These are phyloP conservation scores for Huntiella decipiens DNA, from an alignment of 2,329 filamentous ascomycete genomes.

Conservation along the genomic window DNA sequence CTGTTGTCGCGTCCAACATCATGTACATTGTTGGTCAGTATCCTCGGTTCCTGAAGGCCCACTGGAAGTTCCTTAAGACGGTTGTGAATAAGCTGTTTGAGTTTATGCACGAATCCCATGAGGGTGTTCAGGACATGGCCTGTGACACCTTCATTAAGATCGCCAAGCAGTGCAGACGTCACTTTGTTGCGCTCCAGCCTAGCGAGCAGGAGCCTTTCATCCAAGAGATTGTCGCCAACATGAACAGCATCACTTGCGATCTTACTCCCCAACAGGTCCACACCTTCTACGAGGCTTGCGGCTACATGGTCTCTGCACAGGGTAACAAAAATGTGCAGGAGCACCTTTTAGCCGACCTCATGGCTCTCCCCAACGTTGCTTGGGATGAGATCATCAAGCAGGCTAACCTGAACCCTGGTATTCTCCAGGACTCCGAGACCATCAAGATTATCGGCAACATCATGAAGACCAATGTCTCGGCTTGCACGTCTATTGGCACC, in stretches of 20 bases:
- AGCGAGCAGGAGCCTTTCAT: slow-evolving; percentile 94
- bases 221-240: slow-evolving; percentile 89
- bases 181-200: slow-evolving; percentile 90
- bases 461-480: slow-evolving; percentile 99
- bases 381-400: slow-evolving; percentile 90
- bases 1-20: slow-evolving; percentile 95
- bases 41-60: slow-evolving; percentile 90
- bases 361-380: slow-evolving; percentile 80
- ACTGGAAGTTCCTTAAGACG: slow-evolving; percentile 99
- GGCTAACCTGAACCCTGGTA: slow-evolving; percentile 67
- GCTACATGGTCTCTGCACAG: slow-evolving; percentile 97
- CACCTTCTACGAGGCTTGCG: slow-evolving; percentile 97
- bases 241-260: slow-evolving; percentile 90
- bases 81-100: slow-evolving; percentile 99
- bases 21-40: slow-evolving; percentile 99
- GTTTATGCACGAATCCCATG: slow-evolving; percentile 99
- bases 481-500: slow-evolving; percentile 83
- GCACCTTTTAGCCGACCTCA: slow-evolving; percentile 72
- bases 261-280: slow-evolving; percentile 93
- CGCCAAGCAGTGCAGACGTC: slow-evolving; percentile 88
- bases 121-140: slow-evolving; percentile 98
- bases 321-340: slow-evolving; percentile 91
- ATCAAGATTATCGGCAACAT: slow-evolving; percentile 99
- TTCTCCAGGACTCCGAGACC: slow-evolving; percentile 78
- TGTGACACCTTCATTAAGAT: slow-evolving; percentile 99